phyloP scores from a whole-genome alignment of 169 alveolate genomes.

The Cryptosporidium canis region DNA sequence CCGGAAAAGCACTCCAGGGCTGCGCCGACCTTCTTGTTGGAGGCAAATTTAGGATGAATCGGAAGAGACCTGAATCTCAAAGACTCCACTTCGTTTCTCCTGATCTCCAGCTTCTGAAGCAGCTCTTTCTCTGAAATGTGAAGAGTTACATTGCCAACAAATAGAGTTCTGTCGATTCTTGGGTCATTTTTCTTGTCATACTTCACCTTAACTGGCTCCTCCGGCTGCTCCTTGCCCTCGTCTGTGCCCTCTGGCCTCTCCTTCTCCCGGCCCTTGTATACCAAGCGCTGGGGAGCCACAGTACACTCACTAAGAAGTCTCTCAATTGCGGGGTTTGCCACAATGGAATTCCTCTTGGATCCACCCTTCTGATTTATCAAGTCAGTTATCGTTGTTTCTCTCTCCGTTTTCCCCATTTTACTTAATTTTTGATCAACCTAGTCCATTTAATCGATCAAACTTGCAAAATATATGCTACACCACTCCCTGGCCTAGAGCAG shows the following conservation, averaged over 20 bases:
- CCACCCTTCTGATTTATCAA: not conserved
- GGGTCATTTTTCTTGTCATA: conserved; percentile 46
- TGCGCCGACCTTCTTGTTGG: conserved; percentile 46
- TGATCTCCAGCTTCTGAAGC: conserved; percentile 15
- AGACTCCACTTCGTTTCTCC: conserved; percentile 7
- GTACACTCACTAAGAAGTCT: conserved; percentile 27
- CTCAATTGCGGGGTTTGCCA: conserved; percentile 17
- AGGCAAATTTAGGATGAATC: conserved; percentile 53
- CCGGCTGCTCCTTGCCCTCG: not conserved
- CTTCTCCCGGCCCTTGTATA: not conserved
- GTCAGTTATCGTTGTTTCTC: not conserved
- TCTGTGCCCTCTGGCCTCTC: not conserved
- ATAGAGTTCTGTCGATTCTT: conserved; percentile 44
- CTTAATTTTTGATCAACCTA: not conserved
- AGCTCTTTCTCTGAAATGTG: conserved; percentile 41
- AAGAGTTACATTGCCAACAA: conserved; percentile 54
- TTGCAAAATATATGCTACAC: no score
- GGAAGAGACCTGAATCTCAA: conserved; percentile 65
- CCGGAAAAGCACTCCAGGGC: conserved; percentile 63
- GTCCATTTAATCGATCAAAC: no score
- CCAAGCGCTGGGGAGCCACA: not conserved
- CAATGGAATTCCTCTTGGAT: not conserved
- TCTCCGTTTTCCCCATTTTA: not conserved
- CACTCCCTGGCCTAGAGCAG: no score
- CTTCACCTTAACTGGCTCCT: not conserved